A percentile compares a stretch with the other conserved stretches of the same genome.
Conservation (phyloP, 345 rosid genomes). For the Eucalyptus grandis region DNA sequence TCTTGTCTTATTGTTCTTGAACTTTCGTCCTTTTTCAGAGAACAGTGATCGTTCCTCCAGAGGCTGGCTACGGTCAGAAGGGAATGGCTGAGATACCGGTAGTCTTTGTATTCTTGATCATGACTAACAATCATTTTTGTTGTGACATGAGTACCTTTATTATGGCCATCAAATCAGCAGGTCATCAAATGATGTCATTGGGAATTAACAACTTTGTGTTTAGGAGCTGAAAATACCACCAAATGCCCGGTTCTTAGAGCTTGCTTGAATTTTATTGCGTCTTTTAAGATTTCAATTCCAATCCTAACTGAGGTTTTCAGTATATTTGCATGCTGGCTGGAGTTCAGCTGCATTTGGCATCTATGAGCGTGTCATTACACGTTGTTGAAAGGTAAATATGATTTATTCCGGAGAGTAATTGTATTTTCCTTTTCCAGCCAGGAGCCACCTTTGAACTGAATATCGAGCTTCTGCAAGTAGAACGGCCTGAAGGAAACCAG, state of each 20-base stretch:
- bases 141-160: too few species aligned
- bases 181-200: not conserved
- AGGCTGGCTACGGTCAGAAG: slow-evolving; percentile 66
- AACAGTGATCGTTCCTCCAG: slow-evolving; percentile 80
- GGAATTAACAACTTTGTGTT: not conserved
- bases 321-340: too few species aligned
- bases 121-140: too few species aligned
- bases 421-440: slow-evolving; percentile 36
- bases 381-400: not conserved
- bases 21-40: slow-evolving; percentile 35
- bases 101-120: not conserved
- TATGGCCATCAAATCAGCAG: too few species aligned
- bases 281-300: not conserved
- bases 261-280: not conserved
- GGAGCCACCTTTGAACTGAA: slow-evolving; percentile 68
- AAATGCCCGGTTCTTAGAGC: not conserved
- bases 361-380: not conserved
- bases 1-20: not conserved
- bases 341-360: not conserved
- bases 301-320: not conserved
- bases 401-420: not conserved
- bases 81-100: slow-evolving; percentile 96
- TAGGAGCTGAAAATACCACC: not conserved
- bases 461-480: slow-evolving; percentile 75
- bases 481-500: slow-evolving; percentile 27